Conservation (phyloP, 2,329 filamentous ascomycete species). For the Trichocomaceae sp. region DNA sequence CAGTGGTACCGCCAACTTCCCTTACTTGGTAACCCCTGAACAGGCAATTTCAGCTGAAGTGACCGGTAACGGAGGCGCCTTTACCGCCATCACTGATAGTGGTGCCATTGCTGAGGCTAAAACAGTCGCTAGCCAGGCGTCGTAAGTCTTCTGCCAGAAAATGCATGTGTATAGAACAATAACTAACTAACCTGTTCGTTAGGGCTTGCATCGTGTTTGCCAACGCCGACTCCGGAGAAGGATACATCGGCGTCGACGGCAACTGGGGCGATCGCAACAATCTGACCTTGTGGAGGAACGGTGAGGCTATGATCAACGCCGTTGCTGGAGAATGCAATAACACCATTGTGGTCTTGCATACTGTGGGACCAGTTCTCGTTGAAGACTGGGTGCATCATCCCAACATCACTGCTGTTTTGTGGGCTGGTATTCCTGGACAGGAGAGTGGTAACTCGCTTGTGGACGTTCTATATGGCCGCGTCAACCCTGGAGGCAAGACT, state of each 20-base stretch:
- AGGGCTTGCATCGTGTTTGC: constrained; percentile 71
- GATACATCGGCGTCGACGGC: constrained; percentile 72
- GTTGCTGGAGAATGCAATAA: constrained; percentile 74
- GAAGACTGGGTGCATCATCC: constrained; percentile 54
- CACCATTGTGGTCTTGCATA: constrained; percentile 88
- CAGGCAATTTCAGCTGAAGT: constrained; percentile 61
- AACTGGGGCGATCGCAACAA: constrained; percentile 90
- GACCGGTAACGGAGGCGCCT: constrained; percentile 61
- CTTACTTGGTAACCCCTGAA: constrained; percentile 57
- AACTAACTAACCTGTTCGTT: background rate
- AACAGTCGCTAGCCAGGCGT: constrained; percentile 46
- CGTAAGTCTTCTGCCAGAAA: constrained; percentile 14
- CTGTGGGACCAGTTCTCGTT: constrained; percentile 70
- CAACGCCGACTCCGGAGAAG: constrained; percentile 80
- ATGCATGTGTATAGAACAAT: background rate
- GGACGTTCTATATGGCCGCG: constrained; percentile 64
- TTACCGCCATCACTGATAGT: constrained; percentile 52
- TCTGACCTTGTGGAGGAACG: constrained; percentile 78
- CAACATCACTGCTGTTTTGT: constrained; percentile 69
- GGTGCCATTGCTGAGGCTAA: constrained; percentile 48
- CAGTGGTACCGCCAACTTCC: constrained; percentile 54
- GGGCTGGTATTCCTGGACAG: constrained; percentile 67
- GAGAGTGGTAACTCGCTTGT: constrained; percentile 69
- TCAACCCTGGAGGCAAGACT: constrained; percentile 57
- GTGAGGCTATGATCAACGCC: constrained; percentile 72